Percentiles rank a stretch among this genome's conserved stretches.
Evolutionary conservation across 129 eudicot species (phyloP).

Genomic region (Smallanthus sonchifolius): DNA sequence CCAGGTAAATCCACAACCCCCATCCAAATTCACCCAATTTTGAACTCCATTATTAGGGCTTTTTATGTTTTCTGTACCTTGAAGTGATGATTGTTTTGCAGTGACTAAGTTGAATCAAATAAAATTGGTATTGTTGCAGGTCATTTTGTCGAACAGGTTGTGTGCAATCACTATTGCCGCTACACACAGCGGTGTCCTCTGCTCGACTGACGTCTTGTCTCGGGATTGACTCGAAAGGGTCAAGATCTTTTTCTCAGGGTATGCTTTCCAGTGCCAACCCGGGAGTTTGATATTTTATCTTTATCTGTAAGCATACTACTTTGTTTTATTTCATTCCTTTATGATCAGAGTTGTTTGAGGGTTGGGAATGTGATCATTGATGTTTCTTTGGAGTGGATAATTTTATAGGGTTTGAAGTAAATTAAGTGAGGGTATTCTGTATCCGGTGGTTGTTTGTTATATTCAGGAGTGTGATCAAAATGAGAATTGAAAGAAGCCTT

Average conservation of each 20-base stretch:
- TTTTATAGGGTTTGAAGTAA: background rate
- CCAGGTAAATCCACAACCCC: conserved; percentile 25
- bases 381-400: background rate
- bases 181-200: conserved; percentile 66
- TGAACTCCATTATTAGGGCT: background rate
- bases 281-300: conserved; percentile 64
- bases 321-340: conserved; percentile 6
- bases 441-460: background rate
- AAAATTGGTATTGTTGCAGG: conserved; percentile 26
- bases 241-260: conserved; percentile 90
- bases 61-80: background rate
- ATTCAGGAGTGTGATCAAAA: background rate
- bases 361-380: background rate
- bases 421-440: background rate
- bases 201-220: conserved; percentile 82
- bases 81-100: background rate
- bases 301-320: conserved; percentile 65
- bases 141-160: conserved; percentile 54
- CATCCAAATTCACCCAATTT: background rate
- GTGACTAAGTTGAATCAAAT: background rate
- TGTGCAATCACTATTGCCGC: conserved; percentile 67
- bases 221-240: conserved; percentile 59
- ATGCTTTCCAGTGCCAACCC: conserved; percentile 91
- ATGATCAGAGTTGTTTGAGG: conserved; percentile 13
- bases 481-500: background rate